Base-by-base conservation (phyloP, 2,329 filamentous ascomycete genomes). In the Penicillium sp. region DNA sequence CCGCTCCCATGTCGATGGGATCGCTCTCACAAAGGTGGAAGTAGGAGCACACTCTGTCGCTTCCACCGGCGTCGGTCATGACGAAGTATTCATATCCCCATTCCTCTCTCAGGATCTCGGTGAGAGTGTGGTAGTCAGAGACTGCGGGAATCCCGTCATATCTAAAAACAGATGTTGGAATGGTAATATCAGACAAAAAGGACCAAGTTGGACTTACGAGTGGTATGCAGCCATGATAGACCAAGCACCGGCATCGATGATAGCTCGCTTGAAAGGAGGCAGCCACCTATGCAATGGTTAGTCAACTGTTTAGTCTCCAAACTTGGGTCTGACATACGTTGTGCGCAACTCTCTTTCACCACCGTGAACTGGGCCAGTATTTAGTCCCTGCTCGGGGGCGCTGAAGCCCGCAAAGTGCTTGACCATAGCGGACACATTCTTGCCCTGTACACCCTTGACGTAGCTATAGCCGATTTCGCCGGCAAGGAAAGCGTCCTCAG, bases 381-480 rank as follows among this genome's bases (percentile, higher is more conserved):
- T 91, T 43, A 91, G 72, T 2, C 88, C 88, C 69, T 91, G 87
- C 65, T 91, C 88, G 0, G 87, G 88, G 1, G 79, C 78, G 46
- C 82, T 87, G 67, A 86, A 90, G 1, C 82, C 89, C 13, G 85
- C 86, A 69, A 88, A 91, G 69, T 92, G 89, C 76, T 91, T 92
- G 46, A 91, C 85, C 72, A 85, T 90, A 16, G 88, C 84, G 25
- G 84, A 85, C 5, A 91, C 87, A 43, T 86, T 85, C 34, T 79
- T 77, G 13, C 79, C 80, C 70, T 91, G 87, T 2, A 91, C 76
- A 23, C 88, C 84, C 50, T 76, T 81, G 39, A 85, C 78, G 53
- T 82, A 82, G 31, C 80, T 76, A 64, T 89, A 86, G 1, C 83
- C 85, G 55, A 89, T 81, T 68, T 91, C 87, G 4, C 88, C 88